Evolutionary conservation across 2,329 filamentous ascomycete genomes (phyloP), one percentile per base, ranked within the genome.

Genomic region (Botrytis hyacinthi): DNA sequence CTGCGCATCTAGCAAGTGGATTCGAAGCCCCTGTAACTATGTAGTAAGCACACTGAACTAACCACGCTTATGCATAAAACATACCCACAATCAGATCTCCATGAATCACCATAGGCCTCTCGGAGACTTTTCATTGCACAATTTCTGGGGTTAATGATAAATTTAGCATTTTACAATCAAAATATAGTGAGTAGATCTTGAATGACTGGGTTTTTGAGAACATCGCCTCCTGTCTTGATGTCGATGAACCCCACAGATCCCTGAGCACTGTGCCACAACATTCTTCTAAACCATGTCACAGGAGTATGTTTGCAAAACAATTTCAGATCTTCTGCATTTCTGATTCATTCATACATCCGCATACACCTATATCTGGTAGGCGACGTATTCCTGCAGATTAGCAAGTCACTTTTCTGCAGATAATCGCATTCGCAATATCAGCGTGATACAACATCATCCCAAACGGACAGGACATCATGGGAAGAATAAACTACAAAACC

Each of bases 401-500:
- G 29, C 42, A 66, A 66, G 62, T 66, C 29, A 66, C 42, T 46
- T 37, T 61, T 37, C 42, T 66, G 42, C 62, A 66, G 20, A 32
- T 66, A 37, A 48, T 35, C 62, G 37, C 10, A 48, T 66, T 65
- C 29, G 42, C 62, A 48, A 66, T 66, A 35, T 20, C 29, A 61
- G 16, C n/a, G 18, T 20, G 54, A 26, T 70, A 60, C 67, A 60
- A n/a, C 29, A 70, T 61, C 40, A 66, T 48, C 29, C 29, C 44
- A 35, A 9, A 57, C 62, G 5, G 1, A 26, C 42, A 66, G 5
- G 2, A 26, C 29, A 66, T 9, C 29, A 48, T 48, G 62, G 42
- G 62, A 18, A 26, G 44, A 35, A 66, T 42, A 32, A 57, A 65
- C 46, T 65, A 71, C 32, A 71, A 65, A 44, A 57, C 70, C 6